Base-by-base conservation (phyloP, 2,329 filamentous ascomycete genomes). In the Sarocladium oryzae region DNA sequence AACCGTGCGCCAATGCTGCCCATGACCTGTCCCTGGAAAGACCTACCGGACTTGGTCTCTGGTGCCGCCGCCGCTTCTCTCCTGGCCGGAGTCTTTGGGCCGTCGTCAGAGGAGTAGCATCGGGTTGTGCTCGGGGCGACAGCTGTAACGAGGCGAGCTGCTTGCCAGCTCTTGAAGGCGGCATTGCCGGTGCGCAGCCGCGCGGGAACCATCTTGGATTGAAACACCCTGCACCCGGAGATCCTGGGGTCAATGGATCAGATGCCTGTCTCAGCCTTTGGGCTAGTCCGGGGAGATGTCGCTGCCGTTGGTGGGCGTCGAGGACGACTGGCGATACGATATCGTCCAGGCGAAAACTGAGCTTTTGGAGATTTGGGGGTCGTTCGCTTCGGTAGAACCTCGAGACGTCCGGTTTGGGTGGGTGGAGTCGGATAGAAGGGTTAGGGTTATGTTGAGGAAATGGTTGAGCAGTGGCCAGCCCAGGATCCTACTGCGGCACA, bases 1-100 rank as follows among this genome's bases (percentile, higher is more conserved):
- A 82, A 68, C 53, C 80, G 74, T 51, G 74, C 69, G 49, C 71
- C 72, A 48, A 81, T 79, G 55, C 78, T 81, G 56, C 79, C 76
- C 60, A 80, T 77, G 58, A 84, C 72, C 66, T 83, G 80, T 18
- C 78, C 78, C 58, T 77, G 74, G 60, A 83, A 84, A 3, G 70
- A 66, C 43, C 71, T 57, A 15, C 66, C 69, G 23, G 63, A 60
- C 59, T 61, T 70, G 70, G 50, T 64, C 59, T 50, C 49, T 35
- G 36, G 24, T 8, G 54, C 64, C 59, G 54, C 64, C 59, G 16
- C 62, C 57, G 50, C 30, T 26, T 49, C 46, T 20, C 33, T 33
- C 32, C 20, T 36, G 9, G 46, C 46, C n/a, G 55, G 59, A 5
- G 60, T 51, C 49, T 62, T 67, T 46, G 63, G 66, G 64, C 54